These are phyloP conservation scores for Colletotrichum ledebouriae DNA, from an alignment of 2,329 filamentous ascomycete species.

Conservation along the genomic window DNA sequence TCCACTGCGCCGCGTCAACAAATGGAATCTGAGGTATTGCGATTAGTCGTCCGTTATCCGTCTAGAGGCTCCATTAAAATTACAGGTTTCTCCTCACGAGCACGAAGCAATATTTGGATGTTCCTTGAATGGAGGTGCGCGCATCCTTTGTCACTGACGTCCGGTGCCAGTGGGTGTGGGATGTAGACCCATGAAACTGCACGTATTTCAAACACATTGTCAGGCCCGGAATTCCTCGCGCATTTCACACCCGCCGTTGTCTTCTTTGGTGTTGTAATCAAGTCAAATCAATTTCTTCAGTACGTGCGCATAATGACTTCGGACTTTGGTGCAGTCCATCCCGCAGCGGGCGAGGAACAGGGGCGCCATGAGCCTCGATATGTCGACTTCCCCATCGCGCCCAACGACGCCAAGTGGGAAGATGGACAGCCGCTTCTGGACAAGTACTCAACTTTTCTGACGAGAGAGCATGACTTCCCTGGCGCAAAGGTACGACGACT, in stretches of 20 bases:
- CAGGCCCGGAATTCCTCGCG: neutral
- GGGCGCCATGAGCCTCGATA: conserved; percentile 22
- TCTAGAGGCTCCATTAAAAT: conserved; percentile 10
- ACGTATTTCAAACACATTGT: neutral
- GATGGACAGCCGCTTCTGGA: conserved; percentile 25
- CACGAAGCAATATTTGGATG: too few relatives aligned
- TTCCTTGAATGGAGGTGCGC: too few relatives aligned
- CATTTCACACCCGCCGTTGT: neutral
- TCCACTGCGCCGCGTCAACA: conserved; percentile 15
- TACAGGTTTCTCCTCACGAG: conserved; percentile 19
- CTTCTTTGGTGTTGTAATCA: too few relatives aligned
- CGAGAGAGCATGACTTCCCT: conserved; percentile 27
- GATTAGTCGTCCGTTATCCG: conserved; percentile 12
- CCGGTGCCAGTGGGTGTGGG: neutral
- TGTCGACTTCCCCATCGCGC: conserved; percentile 19
- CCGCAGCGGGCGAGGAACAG: conserved; percentile 25
- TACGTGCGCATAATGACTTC: neutral
- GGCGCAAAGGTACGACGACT: conserved; percentile 20
- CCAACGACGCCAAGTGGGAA: conserved; percentile 27
- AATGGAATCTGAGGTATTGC: conserved; percentile 7
- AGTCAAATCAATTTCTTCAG: too few relatives aligned
- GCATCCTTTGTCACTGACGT: neutral
- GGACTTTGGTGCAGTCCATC: conserved; percentile 4
- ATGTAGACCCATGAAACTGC: neutral
- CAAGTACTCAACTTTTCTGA: conserved; percentile 21